These are phyloP conservation scores for Globisporangium echinulatum DNA, from an alignment of 352 stramenopile genomes.

Conservation along the genomic window DNA sequence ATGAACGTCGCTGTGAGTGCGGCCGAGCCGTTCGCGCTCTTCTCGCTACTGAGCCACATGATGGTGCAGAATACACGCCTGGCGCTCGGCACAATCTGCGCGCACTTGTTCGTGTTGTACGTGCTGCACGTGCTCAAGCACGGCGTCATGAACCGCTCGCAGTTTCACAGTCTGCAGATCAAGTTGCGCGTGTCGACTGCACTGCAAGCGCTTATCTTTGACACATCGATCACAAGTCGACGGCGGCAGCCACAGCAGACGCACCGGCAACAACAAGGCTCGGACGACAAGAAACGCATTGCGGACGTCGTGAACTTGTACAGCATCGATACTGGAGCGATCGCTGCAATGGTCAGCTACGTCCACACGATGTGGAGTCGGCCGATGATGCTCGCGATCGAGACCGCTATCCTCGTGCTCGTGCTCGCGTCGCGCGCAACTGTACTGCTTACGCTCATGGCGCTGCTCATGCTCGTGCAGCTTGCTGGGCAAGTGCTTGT, in stretches of 20 bases:
- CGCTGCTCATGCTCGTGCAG: constrained; percentile 19
- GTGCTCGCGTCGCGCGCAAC: constrained; percentile 19
- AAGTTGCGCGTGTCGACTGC: constrained; percentile 29
- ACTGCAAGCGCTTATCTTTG: constrained; percentile 27
- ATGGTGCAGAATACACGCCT: constrained; percentile 15
- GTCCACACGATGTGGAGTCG: constrained; percentile 27
- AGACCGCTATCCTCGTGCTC: constrained; percentile 31
- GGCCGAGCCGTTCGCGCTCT: constrained; percentile 35
- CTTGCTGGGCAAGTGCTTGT: constrained; percentile 16
- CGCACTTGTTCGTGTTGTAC: constrained; percentile 21
- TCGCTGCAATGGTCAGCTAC: constrained; percentile 18
- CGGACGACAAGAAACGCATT: constrained; percentile 30
- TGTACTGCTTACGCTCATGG: constrained; percentile 2
- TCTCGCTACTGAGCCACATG: constrained; percentile 25
- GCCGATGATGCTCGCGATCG: constrained; percentile 22
- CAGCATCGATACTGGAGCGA: constrained; percentile 18
- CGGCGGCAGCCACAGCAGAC: background rate
- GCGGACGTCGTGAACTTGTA: constrained; percentile 30
- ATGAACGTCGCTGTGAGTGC: constrained; percentile 31
- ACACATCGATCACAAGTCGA: constrained; percentile 27
- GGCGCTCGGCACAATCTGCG: constrained; percentile 20
- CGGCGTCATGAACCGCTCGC: constrained; percentile 20
- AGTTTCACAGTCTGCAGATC: constrained; percentile 28
- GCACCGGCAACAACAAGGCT: background rate
- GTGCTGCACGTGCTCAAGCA: constrained; percentile 21